A percentile compares a stretch with the other conserved stretches of the same genome.
Evolutionary conservation across 108 stramenopile genomes (phyloP).

Genomic region (Cyclotella sp.): DNA sequence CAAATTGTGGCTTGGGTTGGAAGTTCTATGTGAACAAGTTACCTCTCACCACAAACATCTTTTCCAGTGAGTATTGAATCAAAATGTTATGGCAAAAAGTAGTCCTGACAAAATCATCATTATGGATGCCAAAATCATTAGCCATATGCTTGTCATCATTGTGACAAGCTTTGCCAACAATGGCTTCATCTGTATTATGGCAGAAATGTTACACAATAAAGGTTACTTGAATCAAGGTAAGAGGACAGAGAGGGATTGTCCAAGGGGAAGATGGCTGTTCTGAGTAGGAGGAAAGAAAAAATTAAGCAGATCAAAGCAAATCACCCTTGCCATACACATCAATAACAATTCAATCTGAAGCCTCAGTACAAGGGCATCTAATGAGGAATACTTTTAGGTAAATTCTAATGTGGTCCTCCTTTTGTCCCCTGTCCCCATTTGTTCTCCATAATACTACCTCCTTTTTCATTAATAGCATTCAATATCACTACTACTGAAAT

Average conservation of each 20-base stretch:
- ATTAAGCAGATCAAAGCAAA: not conserved
- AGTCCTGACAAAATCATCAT: not conserved
- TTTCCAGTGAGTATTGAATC: too few species aligned
- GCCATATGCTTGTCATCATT: not conserved
- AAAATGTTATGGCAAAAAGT: too few species aligned
- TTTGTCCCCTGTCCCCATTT: too few species aligned
- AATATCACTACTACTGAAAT: too few species aligned
- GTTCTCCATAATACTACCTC: too few species aligned
- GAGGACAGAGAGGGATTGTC: slow-evolving; percentile 25
- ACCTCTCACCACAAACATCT: not conserved
- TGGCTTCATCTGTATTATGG: slow-evolving; percentile 35
- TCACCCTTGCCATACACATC: slow-evolving; percentile 11
- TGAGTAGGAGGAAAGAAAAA: slow-evolving; percentile 29
- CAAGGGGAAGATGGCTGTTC: slow-evolving; percentile 36
- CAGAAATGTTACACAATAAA: slow-evolving; percentile 48
- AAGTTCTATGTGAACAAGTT: not conserved
- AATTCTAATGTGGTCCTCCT: too few species aligned
- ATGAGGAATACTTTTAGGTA: slow-evolving; percentile 39
- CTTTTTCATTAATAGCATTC: too few species aligned
- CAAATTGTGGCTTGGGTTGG: not conserved
- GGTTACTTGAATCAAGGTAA: slow-evolving; percentile 43
- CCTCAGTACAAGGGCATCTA: slow-evolving; percentile 41
- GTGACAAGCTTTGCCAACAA: slow-evolving; percentile 4
- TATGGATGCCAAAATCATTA: not conserved
- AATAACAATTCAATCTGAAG: slow-evolving; percentile 28